A percentile compares a stretch with the other conserved stretches of the same genome.
phyloP scores from a whole-genome alignment of 164 flowering plant genomes.

The Sedum album region DNA sequence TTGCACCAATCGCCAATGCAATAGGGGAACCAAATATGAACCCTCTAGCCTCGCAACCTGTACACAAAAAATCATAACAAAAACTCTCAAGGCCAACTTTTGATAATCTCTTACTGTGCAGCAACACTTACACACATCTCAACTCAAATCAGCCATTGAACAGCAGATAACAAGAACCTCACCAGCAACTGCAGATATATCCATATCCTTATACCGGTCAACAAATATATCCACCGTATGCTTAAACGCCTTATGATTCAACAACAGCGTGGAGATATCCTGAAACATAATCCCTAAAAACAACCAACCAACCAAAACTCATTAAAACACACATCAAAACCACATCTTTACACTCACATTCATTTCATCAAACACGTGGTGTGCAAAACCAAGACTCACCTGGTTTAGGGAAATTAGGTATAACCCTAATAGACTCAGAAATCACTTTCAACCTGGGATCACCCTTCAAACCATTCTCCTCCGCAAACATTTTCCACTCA shows the following conservation, averaged over 20 bases:
- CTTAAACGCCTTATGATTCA: conserved; percentile 73
- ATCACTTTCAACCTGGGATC: conserved; percentile 70
- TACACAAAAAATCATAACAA: background rate
- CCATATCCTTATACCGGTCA: conserved; percentile 74
- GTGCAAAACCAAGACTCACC: conserved; percentile 26
- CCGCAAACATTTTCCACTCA: conserved; percentile 40
- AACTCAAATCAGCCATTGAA: background rate
- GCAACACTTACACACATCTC: background rate
- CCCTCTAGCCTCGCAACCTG: conserved; percentile 97
- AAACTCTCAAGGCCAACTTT: background rate
- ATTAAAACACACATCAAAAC: conserved; percentile 8
- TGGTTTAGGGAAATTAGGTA: conserved; percentile 77
- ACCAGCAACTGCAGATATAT: conserved; percentile 92
- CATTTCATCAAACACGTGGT: background rate
- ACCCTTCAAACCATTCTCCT: conserved; percentile 56
- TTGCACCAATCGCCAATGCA: conserved; percentile 91
- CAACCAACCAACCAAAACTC: conserved; percentile 1
- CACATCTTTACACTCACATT: background rate
- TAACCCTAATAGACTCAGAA: conserved; percentile 66
- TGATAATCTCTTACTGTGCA: background rate
- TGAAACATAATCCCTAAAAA: conserved; percentile 85
- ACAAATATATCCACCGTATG: conserved; percentile 79
- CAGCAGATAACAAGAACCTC: background rate
- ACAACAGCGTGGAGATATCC: conserved; percentile 78
- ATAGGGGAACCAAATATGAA: conserved; percentile 89